phyloP scores from a whole-genome alignment of 768 basidiomycete species.

The Vararia minispora region DNA sequence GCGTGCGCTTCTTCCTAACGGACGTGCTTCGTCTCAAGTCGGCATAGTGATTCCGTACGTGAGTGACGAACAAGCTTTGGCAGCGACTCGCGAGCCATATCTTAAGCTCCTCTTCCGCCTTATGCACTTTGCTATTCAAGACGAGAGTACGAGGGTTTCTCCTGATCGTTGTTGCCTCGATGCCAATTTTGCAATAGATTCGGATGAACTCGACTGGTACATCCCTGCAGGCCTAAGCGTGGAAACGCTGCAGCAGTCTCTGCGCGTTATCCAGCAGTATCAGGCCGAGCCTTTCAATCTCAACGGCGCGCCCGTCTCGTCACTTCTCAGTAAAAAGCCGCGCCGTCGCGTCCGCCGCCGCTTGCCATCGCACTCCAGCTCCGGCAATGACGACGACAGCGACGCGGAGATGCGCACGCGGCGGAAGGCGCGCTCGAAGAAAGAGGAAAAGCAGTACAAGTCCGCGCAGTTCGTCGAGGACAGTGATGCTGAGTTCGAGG shows the following conservation, averaged over 20 bases:
- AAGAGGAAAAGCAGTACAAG: conserved; percentile 69
- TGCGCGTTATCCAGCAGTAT: conserved; percentile 76
- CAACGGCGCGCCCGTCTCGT: conserved; percentile 62
- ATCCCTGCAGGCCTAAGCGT: conserved; percentile 66
- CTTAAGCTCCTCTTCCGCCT: conserved; percentile 82
- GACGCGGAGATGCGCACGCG: conserved; percentile 25
- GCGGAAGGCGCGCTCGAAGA: conserved; percentile 39
- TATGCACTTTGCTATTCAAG: conserved; percentile 53
- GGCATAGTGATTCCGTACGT: conserved; percentile 66
- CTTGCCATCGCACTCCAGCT: conserved; percentile 33
- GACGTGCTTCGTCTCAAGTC: not conserved
- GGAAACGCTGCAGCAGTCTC: conserved; percentile 51
- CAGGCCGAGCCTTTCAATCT: conserved; percentile 73
- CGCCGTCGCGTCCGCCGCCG: conserved; percentile 38
- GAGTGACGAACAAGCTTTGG: conserved; percentile 63
- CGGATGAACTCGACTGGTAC: conserved; percentile 74
- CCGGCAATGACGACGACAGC: conserved; percentile 30
- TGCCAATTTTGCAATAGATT: conserved; percentile 28
- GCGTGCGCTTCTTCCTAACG: conserved; percentile 19
- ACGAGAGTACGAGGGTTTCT: conserved; percentile 42
- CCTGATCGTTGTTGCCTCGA: conserved; percentile 5
- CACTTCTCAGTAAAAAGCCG: conserved; percentile 58
- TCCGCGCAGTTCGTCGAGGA: conserved; percentile 89
- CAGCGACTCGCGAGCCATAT: conserved; percentile 65
- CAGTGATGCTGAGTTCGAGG: conserved; percentile 68